Percentiles rank a stretch among this genome's conserved stretches.
Evolutionary conservation across 1,284 basidiomycete species (phyloP).

Genomic region (Leccinum angustisporum): DNA sequence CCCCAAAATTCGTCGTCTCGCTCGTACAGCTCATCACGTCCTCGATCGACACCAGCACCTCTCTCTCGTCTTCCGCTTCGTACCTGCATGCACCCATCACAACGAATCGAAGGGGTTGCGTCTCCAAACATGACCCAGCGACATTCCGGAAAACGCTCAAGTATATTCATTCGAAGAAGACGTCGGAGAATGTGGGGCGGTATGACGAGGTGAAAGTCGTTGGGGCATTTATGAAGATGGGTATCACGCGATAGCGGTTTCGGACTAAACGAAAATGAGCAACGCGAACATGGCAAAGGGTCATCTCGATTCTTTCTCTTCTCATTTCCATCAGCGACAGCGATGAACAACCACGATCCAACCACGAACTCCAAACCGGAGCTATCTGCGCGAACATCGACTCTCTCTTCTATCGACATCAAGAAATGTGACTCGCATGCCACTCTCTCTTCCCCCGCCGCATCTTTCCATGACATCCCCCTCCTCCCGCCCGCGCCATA

Average conservation of each 20-base stretch:
- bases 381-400: constrained; percentile 21
- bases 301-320: not conserved
- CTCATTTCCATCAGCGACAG: constrained; percentile 15
- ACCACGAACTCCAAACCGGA: constrained; percentile 1
- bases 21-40: no score
- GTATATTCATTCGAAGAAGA: no score
- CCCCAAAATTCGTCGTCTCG: no score
- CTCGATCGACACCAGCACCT: no score
- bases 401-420: constrained; percentile 23
- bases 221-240: no score
- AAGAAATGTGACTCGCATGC: constrained; percentile 11
- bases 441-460: constrained; percentile 11
- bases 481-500: constrained; percentile 41
- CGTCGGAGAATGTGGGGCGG: no score
- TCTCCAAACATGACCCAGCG: no score
- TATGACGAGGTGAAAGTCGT: no score
- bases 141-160: no score
- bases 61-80: no score
- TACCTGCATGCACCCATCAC: no score
- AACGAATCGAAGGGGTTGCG: no score
- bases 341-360: constrained; percentile 35
- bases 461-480: constrained; percentile 16
- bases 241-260: not conserved
- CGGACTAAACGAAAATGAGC: constrained; percentile 26
- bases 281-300: not conserved